phyloP scores from a whole-genome alignment of 495 filamentous ascomycete species.

The Neurospora sp. region DNA sequence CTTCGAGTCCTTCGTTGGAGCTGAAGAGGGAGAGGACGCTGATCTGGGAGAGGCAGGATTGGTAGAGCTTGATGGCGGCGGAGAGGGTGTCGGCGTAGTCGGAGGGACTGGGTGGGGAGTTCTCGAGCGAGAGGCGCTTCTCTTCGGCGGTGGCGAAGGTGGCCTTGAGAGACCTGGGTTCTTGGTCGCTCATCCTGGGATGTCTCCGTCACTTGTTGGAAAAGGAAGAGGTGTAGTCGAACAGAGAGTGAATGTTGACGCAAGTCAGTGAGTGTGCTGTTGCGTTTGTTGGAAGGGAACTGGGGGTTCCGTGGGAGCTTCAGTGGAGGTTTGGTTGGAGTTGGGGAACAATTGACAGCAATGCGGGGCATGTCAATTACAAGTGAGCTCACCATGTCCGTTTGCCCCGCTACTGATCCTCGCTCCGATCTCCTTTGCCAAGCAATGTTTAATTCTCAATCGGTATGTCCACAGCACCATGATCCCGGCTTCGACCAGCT shows the following conservation, averaged over 20 bases:
- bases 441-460: not conserved
- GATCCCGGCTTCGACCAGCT: not conserved
- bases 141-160: slow-evolving; percentile 47
- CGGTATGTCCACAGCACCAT: not conserved
- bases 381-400: not conserved
- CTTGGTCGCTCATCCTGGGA: slow-evolving; percentile 16
- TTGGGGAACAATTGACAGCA: not conserved
- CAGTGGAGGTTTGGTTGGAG: not conserved
- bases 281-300: not conserved
- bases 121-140: slow-evolving; percentile 27
- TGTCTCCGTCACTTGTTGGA: not conserved
- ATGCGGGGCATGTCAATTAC: not conserved
- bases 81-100: slow-evolving; percentile 58
- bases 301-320: not conserved
- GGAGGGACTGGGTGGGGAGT: slow-evolving; percentile 38
- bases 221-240: not conserved
- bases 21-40: slow-evolving; percentile 72
- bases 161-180: slow-evolving; percentile 32
- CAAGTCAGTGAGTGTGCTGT: not conserved
- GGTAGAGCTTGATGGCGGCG: slow-evolving; percentile 56
- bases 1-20: slow-evolving; percentile 80
- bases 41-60: slow-evolving; percentile 61
- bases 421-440: not conserved
- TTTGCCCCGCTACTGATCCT: not conserved
- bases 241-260: not conserved